A percentile compares a stretch with the other conserved stretches of the same genome.
These are phyloP conservation scores for Elsinoe fawcettii DNA, from an alignment of 2,329 filamentous ascomycete species.

Conservation along the genomic window DNA sequence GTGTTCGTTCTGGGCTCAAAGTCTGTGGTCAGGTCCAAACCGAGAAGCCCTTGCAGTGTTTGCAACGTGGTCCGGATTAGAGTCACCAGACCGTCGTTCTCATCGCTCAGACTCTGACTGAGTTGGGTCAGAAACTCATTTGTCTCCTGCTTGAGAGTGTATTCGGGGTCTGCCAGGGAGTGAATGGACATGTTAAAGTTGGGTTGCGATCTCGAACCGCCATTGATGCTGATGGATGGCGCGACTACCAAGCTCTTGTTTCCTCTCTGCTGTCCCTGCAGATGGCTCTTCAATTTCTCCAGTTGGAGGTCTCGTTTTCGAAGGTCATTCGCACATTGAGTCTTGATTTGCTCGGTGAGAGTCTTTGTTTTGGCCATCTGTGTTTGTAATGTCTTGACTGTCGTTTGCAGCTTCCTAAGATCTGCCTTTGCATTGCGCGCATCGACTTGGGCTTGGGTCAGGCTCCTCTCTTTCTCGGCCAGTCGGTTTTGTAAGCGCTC, in stretches of 20 bases:
- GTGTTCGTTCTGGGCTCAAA: constrained; percentile 17
- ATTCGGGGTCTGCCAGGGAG: constrained; percentile 47
- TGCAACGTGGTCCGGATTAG: constrained; percentile 64
- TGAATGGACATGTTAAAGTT: constrained; percentile 38
- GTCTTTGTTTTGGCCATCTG: constrained; percentile 73
- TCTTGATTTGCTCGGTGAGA: constrained; percentile 72
- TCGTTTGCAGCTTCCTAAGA: constrained; percentile 66
- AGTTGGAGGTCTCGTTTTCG: constrained; percentile 85
- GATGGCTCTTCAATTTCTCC: constrained; percentile 77
- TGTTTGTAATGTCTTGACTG: constrained; percentile 69
- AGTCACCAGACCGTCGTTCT: constrained; percentile 75
- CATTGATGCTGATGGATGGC: constrained; percentile 42
- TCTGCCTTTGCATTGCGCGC: constrained; percentile 74
- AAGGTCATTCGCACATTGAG: constrained; percentile 82
- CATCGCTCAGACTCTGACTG: constrained; percentile 75
- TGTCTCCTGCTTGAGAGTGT: constrained; percentile 76
- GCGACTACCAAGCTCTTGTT: constrained; percentile 37
- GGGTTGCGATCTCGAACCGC: constrained; percentile 46
- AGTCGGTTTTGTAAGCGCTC: constrained; percentile 35
- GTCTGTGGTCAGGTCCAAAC: constrained; percentile 37
- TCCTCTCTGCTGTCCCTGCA: constrained; percentile 55
- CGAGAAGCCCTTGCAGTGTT: constrained; percentile 59
- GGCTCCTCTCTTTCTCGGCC: constrained; percentile 58
- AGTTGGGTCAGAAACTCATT: constrained; percentile 83
- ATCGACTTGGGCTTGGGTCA: constrained; percentile 63